Evolutionary conservation across 352 stramenopile species (phyloP).

Genomic region (Phytophthora ramorum): DNA sequence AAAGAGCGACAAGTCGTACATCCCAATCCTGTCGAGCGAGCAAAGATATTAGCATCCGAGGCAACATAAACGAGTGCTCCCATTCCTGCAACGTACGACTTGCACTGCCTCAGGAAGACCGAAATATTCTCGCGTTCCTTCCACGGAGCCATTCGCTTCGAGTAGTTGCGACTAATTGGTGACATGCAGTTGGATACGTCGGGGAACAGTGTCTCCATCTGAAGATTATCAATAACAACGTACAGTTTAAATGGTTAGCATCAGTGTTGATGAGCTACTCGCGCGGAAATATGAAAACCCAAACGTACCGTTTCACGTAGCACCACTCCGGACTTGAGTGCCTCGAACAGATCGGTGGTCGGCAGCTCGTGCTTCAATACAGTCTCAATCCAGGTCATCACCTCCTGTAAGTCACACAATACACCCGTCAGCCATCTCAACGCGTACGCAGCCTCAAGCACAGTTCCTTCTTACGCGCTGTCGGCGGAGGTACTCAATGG

Average conservation of each 20-base stretch:
- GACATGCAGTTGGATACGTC: slow-evolving; percentile 55
- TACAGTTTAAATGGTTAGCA: not conserved
- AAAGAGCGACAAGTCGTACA: slow-evolving; percentile 84
- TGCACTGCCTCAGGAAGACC: slow-evolving; percentile 84
- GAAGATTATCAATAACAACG: not conserved
- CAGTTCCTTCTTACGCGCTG: slow-evolving; percentile 54
- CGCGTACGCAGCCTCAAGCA: not conserved
- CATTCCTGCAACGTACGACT: slow-evolving; percentile 52
- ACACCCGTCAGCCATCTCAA: not conserved
- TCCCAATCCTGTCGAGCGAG: slow-evolving; percentile 60
- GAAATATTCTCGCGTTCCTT: slow-evolving; percentile 89
- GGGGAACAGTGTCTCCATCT: slow-evolving; percentile 71
- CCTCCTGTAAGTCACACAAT: slow-evolving; percentile 44
- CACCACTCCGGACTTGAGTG: slow-evolving; percentile 78
- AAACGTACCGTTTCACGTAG: slow-evolving; percentile 68
- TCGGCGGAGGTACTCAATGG: slow-evolving; percentile 76
- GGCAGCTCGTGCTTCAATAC: slow-evolving; percentile 64
- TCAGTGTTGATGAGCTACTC: not conserved
- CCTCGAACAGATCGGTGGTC: slow-evolving; percentile 64
- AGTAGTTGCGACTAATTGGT: slow-evolving; percentile 83
- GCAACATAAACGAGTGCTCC: not conserved
- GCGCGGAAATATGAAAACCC: not conserved
- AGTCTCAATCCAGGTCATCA: slow-evolving; percentile 79
- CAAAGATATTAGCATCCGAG: slow-evolving; percentile 1
- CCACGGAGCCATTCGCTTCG: slow-evolving; percentile 75